Evolutionary conservation across 306 rosid genomes (phyloP), one percentile per base, ranked within the genome.

Genomic region (Dryas drummondii): DNA sequence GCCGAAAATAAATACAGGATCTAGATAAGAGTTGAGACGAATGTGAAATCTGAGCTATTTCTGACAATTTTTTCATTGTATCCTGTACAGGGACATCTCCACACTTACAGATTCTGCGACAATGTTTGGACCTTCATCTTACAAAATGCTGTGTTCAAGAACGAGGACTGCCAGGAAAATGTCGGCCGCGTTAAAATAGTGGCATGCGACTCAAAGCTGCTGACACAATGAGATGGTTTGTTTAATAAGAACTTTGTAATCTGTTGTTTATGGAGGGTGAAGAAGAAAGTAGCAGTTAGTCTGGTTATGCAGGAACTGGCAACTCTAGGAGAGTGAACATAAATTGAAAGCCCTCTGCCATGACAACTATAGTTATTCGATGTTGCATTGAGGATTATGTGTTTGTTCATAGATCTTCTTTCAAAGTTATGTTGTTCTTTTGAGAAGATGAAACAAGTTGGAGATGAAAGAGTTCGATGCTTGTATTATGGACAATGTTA

Each of bases 71-170:
- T 68, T n/a, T 46, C 3, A 72, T 4, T 63, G 12, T 69, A 71
- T 71, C 9, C 61, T 57, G 11, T 71, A 75, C 93, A 91, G 97
- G 98, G 98, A 68, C 98, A 94, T 87, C 86, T 94, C 71, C 98
- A 94, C 84, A 94, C 98, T 37, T 94, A 94, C 78, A 87, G 98
- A 78, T 94, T 94, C 82, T 91, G 97, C 73, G 91, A 94, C 88
- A 94, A 94, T 68, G 97, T 91, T 60, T 90, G 98, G 98, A 94
- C 98, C 74, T 94, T 94, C 84, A 94, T 94, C 78, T 84, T 94
- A 70, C 97, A 91, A 75, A 54, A 85, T 78, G 97, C 97, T 12
- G 0, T 4, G 71, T 87, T 91, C 19, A 91, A 94, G 88, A 85
- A 70, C 37, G 98, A 91, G 60, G 97, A 94, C 15, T 16, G 46